Evolutionary conservation across 176 grass and related monocot species (phyloP).

Genomic region (Triticum timopheevii): DNA sequence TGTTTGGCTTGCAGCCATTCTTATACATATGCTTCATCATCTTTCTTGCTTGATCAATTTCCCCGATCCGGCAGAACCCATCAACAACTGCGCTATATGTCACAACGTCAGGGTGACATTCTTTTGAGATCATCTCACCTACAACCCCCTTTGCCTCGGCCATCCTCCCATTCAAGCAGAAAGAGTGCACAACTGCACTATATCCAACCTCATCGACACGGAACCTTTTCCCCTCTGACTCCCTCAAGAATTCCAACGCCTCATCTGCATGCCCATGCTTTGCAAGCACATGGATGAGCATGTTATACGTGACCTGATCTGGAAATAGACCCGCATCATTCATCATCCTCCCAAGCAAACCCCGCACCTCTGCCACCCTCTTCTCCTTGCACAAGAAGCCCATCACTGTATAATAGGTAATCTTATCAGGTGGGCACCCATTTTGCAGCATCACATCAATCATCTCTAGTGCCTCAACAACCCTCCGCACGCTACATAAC

Average conservation of each 20-base stretch:
- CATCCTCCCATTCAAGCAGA: constrained; percentile 79
- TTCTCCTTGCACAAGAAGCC: constrained; percentile 83
- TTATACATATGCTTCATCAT: constrained; percentile 86
- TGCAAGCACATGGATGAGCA: constrained; percentile 70
- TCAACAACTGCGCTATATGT: constrained; percentile 86
- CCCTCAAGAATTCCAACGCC: constrained; percentile 73
- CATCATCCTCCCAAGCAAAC: constrained; percentile 63
- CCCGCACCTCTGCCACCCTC: constrained; percentile 59
- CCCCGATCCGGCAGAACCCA: constrained; percentile 77
- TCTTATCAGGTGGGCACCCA: constrained; percentile 69
- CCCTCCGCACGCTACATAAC: constrained; percentile 48
- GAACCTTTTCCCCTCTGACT: constrained; percentile 70
- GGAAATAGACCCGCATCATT: constrained; percentile 58
- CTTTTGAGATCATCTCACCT: constrained; percentile 77
- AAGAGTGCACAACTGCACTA: constrained; percentile 73
- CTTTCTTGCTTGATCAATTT: constrained; percentile 78
- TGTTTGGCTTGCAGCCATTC: constrained; percentile 78
- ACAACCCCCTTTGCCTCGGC: constrained; percentile 71
- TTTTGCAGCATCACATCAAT: constrained; percentile 57
- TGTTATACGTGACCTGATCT: constrained; percentile 87
- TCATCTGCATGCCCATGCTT: constrained; percentile 90
- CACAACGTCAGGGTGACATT: constrained; percentile 75
- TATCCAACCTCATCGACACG: constrained; percentile 75
- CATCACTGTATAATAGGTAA: constrained; percentile 91
- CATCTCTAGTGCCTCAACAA: constrained; percentile 63